These are phyloP conservation scores for Plicaturopsis crispa DNA, from an alignment of 768 basidiomycete species.

Conservation along the genomic window DNA sequence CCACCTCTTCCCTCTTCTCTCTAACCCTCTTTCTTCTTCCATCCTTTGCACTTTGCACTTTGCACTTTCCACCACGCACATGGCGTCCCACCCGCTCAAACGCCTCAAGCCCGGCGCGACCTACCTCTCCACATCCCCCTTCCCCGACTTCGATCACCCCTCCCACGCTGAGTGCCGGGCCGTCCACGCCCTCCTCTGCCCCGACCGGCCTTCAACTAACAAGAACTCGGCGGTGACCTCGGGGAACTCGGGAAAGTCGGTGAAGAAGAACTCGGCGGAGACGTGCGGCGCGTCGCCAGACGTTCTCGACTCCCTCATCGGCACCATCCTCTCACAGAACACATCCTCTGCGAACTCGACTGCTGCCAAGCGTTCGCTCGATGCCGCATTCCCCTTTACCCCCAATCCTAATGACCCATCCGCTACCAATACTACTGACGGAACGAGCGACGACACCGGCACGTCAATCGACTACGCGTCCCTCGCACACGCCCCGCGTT, in stretches of 20 bases:
- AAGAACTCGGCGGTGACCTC: constrained; percentile 11
- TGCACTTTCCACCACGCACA: no score
- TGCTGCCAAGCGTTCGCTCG: constrained; percentile 40
- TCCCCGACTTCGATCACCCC: constrained; percentile 35
- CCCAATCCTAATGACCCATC: no score
- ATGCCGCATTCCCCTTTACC: constrained; percentile 39
- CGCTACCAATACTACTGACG: no score
- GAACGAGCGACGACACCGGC: constrained; percentile 2
- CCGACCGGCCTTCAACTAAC: constrained; percentile 22
- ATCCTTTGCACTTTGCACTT: no score
- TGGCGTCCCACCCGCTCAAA: constrained; percentile 25
- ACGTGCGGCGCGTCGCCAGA: constrained; percentile 42
- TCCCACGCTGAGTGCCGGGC: constrained; percentile 32
- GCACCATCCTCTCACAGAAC: constrained; percentile 54
- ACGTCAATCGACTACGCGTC: constrained; percentile 35
- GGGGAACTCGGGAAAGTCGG: constrained; percentile 5
- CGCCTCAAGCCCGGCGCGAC: constrained; percentile 43
- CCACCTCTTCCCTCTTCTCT: no score
- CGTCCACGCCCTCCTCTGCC: constrained; percentile 33
- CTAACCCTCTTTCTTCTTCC: no score
- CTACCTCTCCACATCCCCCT: constrained; percentile 36
- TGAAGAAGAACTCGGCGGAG: constrained; percentile 29
- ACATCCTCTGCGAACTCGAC: constrained; percentile 44
- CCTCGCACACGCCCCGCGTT: constrained; percentile 35
- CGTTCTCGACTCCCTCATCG: constrained; percentile 51